These are phyloP conservation scores for Pachysolen tannophilus DNA, from an alignment of 805 yeast genomes.

Conservation along the genomic window DNA sequence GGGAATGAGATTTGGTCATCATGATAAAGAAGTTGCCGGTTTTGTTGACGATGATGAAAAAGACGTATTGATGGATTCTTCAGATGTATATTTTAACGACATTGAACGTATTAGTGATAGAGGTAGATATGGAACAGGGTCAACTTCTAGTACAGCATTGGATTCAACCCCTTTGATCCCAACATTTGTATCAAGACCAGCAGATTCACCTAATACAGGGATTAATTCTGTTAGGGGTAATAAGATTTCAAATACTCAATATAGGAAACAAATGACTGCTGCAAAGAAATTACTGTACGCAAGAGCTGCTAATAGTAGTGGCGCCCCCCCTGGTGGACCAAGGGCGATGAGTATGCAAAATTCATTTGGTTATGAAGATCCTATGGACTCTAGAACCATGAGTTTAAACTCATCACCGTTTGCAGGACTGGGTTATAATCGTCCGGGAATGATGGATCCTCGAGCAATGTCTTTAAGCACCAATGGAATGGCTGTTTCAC, in stretches of 20 bases:
- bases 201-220: slow-evolving; percentile 16
- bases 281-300: slow-evolving; percentile 50
- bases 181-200: slow-evolving; percentile 36
- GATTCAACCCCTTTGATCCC: slow-evolving; percentile 76
- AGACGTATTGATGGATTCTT: slow-evolving; percentile 21
- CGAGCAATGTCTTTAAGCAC: too few relatives aligned
- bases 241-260: slow-evolving; percentile 45
- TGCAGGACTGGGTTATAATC: slow-evolving; percentile 24
- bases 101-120: slow-evolving; percentile 55
- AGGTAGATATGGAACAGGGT: slow-evolving; percentile 52
- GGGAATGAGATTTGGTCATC: slow-evolving; percentile 18
- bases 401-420: slow-evolving; percentile 15
- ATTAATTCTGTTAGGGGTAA: slow-evolving; percentile 12
- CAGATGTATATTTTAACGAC: slow-evolving; percentile 53
- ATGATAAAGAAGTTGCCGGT: slow-evolving; percentile 20
- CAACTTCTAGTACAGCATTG: slow-evolving; percentile 18
- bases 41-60: slow-evolving; percentile 31
- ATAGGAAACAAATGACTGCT: slow-evolving; percentile 61
- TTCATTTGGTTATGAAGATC: slow-evolving; percentile 1
- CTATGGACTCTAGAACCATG: slow-evolving; percentile 22
- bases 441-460: slow-evolving; percentile 3
- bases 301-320: slow-evolving; percentile 16
- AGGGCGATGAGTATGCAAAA: slow-evolving; percentile 27
- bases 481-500: too few relatives aligned
- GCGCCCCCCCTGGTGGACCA: slow-evolving; percentile 14